Conservation (phyloP, 1,284 basidiomycete genomes). For the Apiotrichum gamsii region DNA sequence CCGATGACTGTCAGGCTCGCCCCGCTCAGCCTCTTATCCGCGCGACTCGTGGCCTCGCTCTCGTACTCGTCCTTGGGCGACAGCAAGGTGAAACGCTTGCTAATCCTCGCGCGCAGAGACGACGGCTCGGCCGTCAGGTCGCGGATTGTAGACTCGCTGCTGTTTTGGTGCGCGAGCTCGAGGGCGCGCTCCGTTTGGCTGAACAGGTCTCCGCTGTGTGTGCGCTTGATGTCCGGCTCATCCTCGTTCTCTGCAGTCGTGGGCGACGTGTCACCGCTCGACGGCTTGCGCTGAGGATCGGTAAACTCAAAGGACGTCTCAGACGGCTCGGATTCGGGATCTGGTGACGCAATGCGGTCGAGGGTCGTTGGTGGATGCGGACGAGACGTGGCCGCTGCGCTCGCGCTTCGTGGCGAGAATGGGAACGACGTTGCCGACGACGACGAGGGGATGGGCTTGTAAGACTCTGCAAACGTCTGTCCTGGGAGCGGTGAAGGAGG, state of each 20-base stretch:
- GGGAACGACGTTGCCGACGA: slow-evolving; percentile 14
- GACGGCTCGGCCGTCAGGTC: slow-evolving; percentile 13
- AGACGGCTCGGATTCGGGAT: slow-evolving; percentile 24
- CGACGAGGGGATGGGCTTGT: slow-evolving; percentile 4
- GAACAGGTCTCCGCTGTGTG: slow-evolving; percentile 31
- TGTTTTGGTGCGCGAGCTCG: slow-evolving; percentile 43
- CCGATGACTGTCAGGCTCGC: slow-evolving; percentile 25
- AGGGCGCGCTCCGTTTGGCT: slow-evolving; percentile 33
- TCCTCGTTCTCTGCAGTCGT: slow-evolving; percentile 42
- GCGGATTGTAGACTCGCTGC: slow-evolving; percentile 48
- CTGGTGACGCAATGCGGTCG: slow-evolving; percentile 7
- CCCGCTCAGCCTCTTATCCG: slow-evolving; percentile 46
- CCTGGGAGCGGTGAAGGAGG: slow-evolving; percentile 8
- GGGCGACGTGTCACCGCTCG: slow-evolving; percentile 39
- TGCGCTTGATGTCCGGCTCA: slow-evolving; percentile 13
- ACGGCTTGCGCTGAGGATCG: slow-evolving; percentile 15
- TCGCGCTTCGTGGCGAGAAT: slow-evolving; percentile 27
- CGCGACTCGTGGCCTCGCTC: slow-evolving; percentile 10
- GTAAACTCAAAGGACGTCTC: slow-evolving; percentile 36
- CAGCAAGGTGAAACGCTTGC: slow-evolving; percentile 19
- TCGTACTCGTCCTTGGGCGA: slow-evolving; percentile 40
- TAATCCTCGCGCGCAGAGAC: slow-evolving; percentile 6
- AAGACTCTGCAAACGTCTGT: neutral
- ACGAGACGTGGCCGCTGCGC: slow-evolving; percentile 20
- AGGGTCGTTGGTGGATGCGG: neutral